Evolutionary conservation across 345 rosid genomes (phyloP).

Genomic region (Barbarea vulgaris): DNA sequence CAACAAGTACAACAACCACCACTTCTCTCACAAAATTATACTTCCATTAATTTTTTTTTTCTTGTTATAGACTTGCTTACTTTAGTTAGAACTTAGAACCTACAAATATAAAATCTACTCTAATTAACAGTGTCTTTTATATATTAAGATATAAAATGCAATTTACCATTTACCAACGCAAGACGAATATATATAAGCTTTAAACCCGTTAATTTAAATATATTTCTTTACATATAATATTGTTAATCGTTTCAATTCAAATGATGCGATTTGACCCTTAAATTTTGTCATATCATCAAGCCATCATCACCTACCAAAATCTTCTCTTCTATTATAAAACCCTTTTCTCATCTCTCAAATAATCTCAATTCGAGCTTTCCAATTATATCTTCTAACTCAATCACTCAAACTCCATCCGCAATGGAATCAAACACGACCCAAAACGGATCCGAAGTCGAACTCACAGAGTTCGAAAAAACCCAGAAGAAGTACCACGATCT

Average conservation of each 20-base stretch:
- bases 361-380: neutral
- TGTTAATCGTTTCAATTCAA: neutral
- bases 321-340: constrained; percentile 5
- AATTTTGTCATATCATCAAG: neutral
- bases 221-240: neutral
- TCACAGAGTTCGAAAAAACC: constrained; percentile 35
- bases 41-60: neutral
- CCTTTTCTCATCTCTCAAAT: constrained; percentile 1
- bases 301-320: constrained; percentile 22
- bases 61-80: neutral
- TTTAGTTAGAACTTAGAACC: neutral
- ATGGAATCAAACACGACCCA: constrained; percentile 29
- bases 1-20: constrained; percentile 16
- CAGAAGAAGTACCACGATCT: constrained; percentile 38
- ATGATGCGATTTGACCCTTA: neutral
- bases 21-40: neutral
- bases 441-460: constrained; percentile 29
- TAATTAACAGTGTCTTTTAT: neutral
- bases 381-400: neutral
- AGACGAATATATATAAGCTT: neutral
- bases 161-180: constrained; percentile 2
- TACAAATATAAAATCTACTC: neutral
- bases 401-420: neutral
- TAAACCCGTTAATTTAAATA: neutral
- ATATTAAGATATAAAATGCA: neutral